A percentile compares a stretch with the other conserved stretches of the same genome.
These are phyloP conservation scores for Bruguiera hainesii DNA, from an alignment of 441 rosid genomes.

Conservation along the genomic window DNA sequence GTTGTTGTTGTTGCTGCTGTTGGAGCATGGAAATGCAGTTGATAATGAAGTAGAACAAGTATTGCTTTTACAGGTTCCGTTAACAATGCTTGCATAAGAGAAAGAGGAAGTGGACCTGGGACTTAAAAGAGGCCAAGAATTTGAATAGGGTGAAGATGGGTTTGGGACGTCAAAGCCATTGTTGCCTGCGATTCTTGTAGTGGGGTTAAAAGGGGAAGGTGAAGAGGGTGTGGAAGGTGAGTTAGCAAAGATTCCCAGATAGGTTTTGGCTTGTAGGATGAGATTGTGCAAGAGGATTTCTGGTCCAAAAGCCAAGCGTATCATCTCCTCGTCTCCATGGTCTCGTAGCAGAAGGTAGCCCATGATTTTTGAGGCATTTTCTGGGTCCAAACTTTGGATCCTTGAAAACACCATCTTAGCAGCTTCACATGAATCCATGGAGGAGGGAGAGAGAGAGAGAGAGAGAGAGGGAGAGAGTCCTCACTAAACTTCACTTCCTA, in stretches of 20 bases:
- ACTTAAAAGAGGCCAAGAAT: constrained; percentile 29
- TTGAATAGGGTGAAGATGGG: constrained; percentile 24
- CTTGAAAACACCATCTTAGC: constrained; percentile 75
- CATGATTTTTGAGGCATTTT: constrained; percentile 95
- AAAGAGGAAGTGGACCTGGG: constrained; percentile 25
- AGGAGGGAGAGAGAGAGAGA: not conserved
- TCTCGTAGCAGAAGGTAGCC: constrained; percentile 84
- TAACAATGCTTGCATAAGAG: constrained; percentile 46
- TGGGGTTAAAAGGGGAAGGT: constrained; percentile 35
- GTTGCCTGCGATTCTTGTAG: constrained; percentile 29
- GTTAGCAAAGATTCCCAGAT: constrained; percentile 37
- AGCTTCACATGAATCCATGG: constrained; percentile 95
- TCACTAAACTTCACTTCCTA: not conserved
- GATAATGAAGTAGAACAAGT: constrained; percentile 34
- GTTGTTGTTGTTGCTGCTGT: constrained; percentile 7
- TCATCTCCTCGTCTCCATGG: constrained; percentile 91
- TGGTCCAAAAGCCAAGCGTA: constrained; percentile 89
- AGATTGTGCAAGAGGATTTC: constrained; percentile 70
- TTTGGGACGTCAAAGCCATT: constrained; percentile 25
- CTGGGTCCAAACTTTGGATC: constrained; percentile 80
- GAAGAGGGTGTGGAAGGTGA: constrained; percentile 45
- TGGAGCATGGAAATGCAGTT: constrained; percentile 28
- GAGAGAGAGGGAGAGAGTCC: not conserved
- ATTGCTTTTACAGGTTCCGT: constrained; percentile 24
- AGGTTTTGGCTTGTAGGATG: constrained; percentile 62